Evolutionary conservation across 768 basidiomycete genomes (phyloP).

Genomic region (Auricularia sp.): DNA sequence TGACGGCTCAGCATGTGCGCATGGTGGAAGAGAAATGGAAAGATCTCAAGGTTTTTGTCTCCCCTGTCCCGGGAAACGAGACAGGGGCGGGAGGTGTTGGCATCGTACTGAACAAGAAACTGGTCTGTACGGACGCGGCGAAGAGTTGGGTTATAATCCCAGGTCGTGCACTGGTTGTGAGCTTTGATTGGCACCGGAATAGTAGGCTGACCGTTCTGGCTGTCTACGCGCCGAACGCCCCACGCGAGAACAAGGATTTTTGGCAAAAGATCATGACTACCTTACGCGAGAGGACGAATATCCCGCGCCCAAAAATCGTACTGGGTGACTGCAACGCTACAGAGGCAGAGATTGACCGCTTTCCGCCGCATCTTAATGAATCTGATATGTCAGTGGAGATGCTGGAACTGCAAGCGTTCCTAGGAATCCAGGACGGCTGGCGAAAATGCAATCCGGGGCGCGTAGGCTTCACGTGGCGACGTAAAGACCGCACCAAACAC

Average conservation of each 20-base stretch:
- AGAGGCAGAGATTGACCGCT: background rate
- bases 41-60: background rate
- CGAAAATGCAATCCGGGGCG: background rate
- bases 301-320: constrained; percentile 8
- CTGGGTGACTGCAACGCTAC: constrained; percentile 1
- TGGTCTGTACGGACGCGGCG: background rate
- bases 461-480: background rate
- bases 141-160: background rate
- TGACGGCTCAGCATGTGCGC: background rate
- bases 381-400: background rate
- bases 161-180: background rate
- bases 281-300: background rate
- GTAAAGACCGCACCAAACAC: background rate
- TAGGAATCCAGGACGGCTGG: background rate
- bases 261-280: background rate
- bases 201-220: background rate
- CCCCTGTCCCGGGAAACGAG: background rate
- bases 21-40: background rate
- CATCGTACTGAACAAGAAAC: background rate
- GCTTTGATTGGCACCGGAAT: background rate
- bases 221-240: background rate
- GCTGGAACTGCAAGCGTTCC: background rate
- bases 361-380: background rate
- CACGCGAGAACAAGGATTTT: background rate
- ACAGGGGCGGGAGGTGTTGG: background rate